Percentiles rank a stretch among this genome's conserved stretches.
These are phyloP conservation scores for Lumnitzera littorea DNA, from an alignment of 345 rosid genomes.

Conservation along the genomic window DNA sequence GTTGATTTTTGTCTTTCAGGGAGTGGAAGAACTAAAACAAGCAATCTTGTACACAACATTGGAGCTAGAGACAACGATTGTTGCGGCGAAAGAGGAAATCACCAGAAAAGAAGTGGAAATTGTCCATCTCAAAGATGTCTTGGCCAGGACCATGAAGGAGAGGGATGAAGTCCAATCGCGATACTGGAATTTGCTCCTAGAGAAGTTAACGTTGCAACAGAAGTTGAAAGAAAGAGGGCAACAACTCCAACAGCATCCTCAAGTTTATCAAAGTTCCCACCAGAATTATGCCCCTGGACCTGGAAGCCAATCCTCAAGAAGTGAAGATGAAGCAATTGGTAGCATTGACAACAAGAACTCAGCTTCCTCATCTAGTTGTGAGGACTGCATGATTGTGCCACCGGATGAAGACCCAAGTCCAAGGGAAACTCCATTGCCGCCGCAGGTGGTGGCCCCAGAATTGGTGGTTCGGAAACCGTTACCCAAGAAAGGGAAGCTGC, in stretches of 20 bases:
- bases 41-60: constrained; percentile 28
- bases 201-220: constrained; percentile 24
- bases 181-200: constrained; percentile 27
- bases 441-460: constrained; percentile 12
- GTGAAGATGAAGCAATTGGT: constrained; percentile 26
- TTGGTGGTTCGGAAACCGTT: constrained; percentile 33
- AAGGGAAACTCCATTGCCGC: constrained; percentile 3
- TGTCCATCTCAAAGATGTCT: constrained; percentile 29
- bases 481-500: constrained; percentile 59
- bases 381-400: background rate
- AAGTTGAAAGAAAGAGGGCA: constrained; percentile 14
- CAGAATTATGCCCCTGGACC: background rate
- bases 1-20: constrained; percentile 17
- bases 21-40: constrained; percentile 37
- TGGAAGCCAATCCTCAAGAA: constrained; percentile 5
- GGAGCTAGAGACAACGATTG: constrained; percentile 39
- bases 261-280: constrained; percentile 11
- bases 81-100: constrained; percentile 47
- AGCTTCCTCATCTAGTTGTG: background rate
- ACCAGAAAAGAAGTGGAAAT: constrained; percentile 34
- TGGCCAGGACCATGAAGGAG: constrained; percentile 29
- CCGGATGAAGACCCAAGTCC: constrained; percentile 6
- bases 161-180: constrained; percentile 32
- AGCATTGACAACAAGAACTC: background rate
- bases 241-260: constrained; percentile 6